Evolutionary conservation across 83 land plant genomes (phyloP), one percentile per base, ranked within the genome.

Genomic region (Thuja plicata): DNA sequence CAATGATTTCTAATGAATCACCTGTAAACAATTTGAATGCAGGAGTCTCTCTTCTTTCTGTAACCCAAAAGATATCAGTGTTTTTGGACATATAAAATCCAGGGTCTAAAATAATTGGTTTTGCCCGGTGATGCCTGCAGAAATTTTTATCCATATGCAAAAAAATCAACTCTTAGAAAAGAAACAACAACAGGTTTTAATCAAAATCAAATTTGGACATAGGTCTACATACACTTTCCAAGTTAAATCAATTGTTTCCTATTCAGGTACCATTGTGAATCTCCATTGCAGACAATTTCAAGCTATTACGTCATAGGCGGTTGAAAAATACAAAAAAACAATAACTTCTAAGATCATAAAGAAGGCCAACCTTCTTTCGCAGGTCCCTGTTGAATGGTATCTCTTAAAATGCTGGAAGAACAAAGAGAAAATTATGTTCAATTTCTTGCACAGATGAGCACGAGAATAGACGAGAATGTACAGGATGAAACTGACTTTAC

Each of bases 211-310:
- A 86, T 35, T 5, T 60, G 1, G 37, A 30, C 5, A 37, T 16
- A 86, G 35, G 40, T 57, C 6, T 34, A 87, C 96, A 90, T 82
- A 95, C 97, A 79, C 94, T 73, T 94, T 95, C 97, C 97, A 95
- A 3, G 94, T 93, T 62, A 95, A 86, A 40, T 76, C 37, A 85
- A 94, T 94, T 16, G 96, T 95, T n/a, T n/a, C n/a, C n/a, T n/a
- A n/a, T n/a, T n/a, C n/a, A n/a, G n/a, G n/a, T n/a, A n/a, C n/a
- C n/a, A n/a, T n/a, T n/a, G n/a, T n/a, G n/a, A n/a, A n/a, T n/a
- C n/a, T n/a, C n/a, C n/a, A n/a, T n/a, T n/a, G n/a, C n/a, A n/a
- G 2, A 38, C 40, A 38, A 0, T 38, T 38, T 38, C 0, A 38
- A 38, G 40, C 1, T 38, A 38, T 38, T 38, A 38, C 40, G 2